Base-by-base conservation (phyloP, 345 rosid species). In the Salix caprea region DNA sequence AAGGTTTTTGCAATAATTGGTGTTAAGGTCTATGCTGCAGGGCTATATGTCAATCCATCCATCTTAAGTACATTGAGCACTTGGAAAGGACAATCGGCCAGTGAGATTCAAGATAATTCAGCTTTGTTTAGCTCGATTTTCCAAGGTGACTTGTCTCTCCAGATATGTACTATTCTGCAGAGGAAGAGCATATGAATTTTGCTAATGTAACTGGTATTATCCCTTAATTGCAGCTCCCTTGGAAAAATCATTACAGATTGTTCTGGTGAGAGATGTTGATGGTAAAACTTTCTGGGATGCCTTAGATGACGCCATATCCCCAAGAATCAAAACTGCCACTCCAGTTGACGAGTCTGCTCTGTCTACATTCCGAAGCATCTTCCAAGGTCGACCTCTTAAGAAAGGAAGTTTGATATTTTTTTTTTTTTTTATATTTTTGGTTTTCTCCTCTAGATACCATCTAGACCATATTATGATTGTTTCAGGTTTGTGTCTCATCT, bases 261-360 rank as follows among this genome's bases (percentile, higher is more conserved):
- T 91, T 74, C 94, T 95, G 62, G 97, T 95, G 67, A 90, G 99
- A 85, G 96, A 95, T 75, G 85, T 95, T 46, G 99, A 93, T 82
- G 99, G 98, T 32, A 91, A 93, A 88, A 91, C 98, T 67, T 95
- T 93, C 72, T 95, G 94, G 97, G 93, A 89, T 83, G 97, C 98
- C 75, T 79, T 95, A 74, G 90, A 91, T 75, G 94, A 88, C 71
- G 91, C 93, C 66, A 79, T 93, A 30, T 81, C 96, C 66, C 97
- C 92, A 15, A 87, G 97, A 83, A 86, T 95, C 70, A 87, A 85
- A 79, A 79, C 85, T 46, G 91, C 82, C 4, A 76, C 89, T 7
- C 74, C 88, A 4, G 76, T 70, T 52, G 98, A 95, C 81, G 79
- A 82, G 76, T 80, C 90, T 15, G 93, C 91, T 67, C 83, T 95